A percentile compares a stretch with the other conserved stretches of the same genome.
phyloP scores from a whole-genome alignment of 2,329 filamentous ascomycete species.

The Teratosphaeriaceae sp. region DNA sequence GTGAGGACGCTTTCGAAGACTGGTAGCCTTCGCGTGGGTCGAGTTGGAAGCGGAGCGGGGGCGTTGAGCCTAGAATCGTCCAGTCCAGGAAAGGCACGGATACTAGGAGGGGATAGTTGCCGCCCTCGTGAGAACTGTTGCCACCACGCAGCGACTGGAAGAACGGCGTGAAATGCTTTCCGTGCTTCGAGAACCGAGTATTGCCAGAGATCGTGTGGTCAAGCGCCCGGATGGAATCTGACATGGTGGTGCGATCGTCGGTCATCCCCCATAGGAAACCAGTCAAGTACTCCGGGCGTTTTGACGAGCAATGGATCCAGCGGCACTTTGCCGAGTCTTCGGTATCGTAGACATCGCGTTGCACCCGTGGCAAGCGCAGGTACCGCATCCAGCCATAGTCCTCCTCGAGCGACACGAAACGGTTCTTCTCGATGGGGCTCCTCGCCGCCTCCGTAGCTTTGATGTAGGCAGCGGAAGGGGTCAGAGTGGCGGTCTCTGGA shows the following conservation, averaged over 20 bases:
- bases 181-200: conserved; percentile 39
- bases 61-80: conserved; percentile 32
- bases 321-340: conserved; percentile 29
- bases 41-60: conserved; percentile 36
- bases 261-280: conserved; percentile 20
- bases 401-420: conserved; percentile 27
- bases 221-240: conserved; percentile 23
- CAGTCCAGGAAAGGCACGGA: conserved; percentile 39
- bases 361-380: conserved; percentile 28
- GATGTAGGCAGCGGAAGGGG: conserved; percentile 15
- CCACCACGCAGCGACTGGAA: conserved; percentile 26
- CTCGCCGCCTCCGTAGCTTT: conserved; percentile 18
- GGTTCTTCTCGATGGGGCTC: conserved; percentile 32
- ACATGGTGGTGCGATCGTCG: conserved; percentile 14
- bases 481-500: conserved; percentile 20
- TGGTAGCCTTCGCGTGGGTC: conserved; percentile 36
- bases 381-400: conserved; percentile 39
- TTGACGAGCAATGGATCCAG: conserved; percentile 39
- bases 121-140: conserved; percentile 6
- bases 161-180: conserved; percentile 38
- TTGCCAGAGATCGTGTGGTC: conserved; percentile 33
- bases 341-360: conserved; percentile 25
- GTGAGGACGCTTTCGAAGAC: conserved; percentile 32
- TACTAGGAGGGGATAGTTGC: conserved; percentile 31
- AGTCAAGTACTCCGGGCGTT: conserved; percentile 25